Evolutionary conservation across 257 asterid species (phyloP).

Genomic region (Sherardia arvensis): DNA sequence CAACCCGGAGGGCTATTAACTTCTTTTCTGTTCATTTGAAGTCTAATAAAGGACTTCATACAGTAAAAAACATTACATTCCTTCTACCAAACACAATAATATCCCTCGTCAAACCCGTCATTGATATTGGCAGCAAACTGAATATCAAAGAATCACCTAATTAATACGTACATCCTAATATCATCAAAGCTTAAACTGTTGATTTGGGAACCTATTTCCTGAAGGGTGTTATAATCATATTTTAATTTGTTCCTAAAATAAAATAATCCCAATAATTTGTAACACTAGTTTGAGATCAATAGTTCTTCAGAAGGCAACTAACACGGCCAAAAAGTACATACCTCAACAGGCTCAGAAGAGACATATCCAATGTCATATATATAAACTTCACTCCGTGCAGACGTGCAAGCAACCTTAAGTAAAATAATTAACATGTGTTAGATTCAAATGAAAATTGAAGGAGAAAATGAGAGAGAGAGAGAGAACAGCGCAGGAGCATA

Average conservation of each 20-base stretch:
- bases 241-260: neutral
- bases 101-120: neutral
- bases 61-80: neutral
- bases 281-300: conserved; percentile 2
- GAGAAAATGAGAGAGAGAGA: neutral
- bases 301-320: conserved; percentile 8
- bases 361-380: conserved; percentile 74
- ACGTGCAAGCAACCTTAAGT: conserved; percentile 70
- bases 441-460: neutral
- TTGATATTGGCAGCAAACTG: neutral
- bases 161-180: neutral
- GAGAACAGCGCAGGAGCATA: neutral
- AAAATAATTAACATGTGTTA: neutral
- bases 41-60: neutral
- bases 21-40: neutral
- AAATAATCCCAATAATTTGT: neutral
- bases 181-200: neutral
- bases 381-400: conserved; percentile 53
- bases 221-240: neutral
- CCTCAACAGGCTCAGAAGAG: conserved; percentile 74
- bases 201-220: neutral
- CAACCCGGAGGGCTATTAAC: neutral
- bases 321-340: conserved; percentile 35
- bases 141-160: neutral
- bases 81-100: neutral